Evolutionary conservation across 257 asterid genomes (phyloP).

Genomic region (Solanum appendiculatum): DNA sequence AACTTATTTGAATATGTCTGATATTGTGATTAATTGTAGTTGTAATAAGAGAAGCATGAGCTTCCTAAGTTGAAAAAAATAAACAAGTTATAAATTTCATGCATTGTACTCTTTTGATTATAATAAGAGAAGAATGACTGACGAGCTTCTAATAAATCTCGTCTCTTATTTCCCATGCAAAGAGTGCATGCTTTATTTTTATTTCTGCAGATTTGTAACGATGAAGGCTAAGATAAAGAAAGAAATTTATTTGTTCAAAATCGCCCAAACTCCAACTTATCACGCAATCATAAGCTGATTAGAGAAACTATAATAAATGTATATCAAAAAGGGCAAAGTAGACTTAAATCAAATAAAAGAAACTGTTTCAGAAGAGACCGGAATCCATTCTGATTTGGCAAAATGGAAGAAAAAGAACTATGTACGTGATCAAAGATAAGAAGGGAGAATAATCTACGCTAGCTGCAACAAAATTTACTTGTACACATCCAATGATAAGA

Average conservation of each 20-base stretch:
- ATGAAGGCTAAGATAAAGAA: neutral
- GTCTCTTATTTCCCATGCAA: neutral
- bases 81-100: neutral
- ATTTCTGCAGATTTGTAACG: neutral
- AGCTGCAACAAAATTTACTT: neutral
- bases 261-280: neutral
- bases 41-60: neutral
- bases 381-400: neutral
- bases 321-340: neutral
- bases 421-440: too few relatives aligned
- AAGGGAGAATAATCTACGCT: neutral
- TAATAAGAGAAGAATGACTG: neutral
- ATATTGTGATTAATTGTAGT: neutral
- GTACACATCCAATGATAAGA: neutral
- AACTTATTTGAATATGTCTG: neutral
- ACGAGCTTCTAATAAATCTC: neutral
- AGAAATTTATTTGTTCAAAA: neutral
- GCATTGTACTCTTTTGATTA: neutral
- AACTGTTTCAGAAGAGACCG: neutral
- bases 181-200: neutral
- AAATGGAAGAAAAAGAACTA: neutral
- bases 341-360: neutral
- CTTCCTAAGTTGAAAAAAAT: neutral
- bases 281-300: neutral
- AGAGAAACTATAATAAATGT: neutral